phyloP scores from a whole-genome alignment of 495 filamentous ascomycete species.

The Parathielavia hyrcaniae region DNA sequence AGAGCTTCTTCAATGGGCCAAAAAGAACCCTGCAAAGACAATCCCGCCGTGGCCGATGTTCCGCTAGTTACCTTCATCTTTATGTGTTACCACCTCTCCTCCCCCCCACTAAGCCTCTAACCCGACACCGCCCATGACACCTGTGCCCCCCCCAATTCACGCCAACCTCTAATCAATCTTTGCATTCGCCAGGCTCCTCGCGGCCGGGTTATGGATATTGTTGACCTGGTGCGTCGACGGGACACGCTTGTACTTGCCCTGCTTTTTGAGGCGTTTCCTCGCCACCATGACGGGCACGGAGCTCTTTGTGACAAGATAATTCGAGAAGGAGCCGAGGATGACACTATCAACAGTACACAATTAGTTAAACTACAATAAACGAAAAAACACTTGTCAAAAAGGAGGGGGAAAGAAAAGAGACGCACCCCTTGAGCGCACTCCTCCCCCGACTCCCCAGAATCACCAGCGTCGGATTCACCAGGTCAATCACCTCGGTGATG shows the following conservation, averaged over 20 bases:
- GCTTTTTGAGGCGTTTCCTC: constrained; percentile 68
- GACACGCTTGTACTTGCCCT: constrained; percentile 59
- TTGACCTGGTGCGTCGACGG: constrained; percentile 60
- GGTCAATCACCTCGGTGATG: constrained; percentile 86
- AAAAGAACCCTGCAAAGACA: no score
- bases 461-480: constrained; percentile 83
- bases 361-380: constrained; percentile 1
- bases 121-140: background rate
- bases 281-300: constrained; percentile 96
- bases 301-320: constrained; percentile 92
- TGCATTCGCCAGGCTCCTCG: constrained; percentile 56
- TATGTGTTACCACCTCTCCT: background rate
- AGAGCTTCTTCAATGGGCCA: no score
- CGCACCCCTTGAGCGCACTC: constrained; percentile 88
- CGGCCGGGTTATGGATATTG: constrained; percentile 58
- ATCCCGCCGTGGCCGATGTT: no score
- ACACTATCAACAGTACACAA: constrained; percentile 55
- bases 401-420: constrained; percentile 4
- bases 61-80: no score
- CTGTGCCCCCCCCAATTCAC: background rate
- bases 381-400: no score
- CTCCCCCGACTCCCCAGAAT: constrained; percentile 85
- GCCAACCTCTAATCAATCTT: constrained; percentile 54
- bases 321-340: constrained; percentile 89
- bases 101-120: background rate